phyloP scores from a whole-genome alignment of 139 green algal genomes.

The Nannochloris sp. region DNA sequence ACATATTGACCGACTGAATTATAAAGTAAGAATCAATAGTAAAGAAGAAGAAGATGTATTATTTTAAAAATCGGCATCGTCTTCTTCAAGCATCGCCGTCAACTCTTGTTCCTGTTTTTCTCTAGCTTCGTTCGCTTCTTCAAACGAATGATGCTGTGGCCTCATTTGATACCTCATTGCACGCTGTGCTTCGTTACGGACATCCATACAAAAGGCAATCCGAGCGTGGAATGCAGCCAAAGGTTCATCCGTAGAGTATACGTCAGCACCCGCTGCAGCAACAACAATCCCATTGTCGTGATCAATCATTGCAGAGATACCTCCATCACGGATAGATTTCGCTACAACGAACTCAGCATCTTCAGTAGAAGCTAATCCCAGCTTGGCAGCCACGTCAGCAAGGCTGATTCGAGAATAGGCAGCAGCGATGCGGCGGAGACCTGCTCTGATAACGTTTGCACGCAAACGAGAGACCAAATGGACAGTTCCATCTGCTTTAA shows the following conservation, averaged over 20 bases:
- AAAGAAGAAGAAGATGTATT: not conserved
- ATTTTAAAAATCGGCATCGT: slow-evolving; percentile 39
- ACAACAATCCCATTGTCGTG: slow-evolving; percentile 65
- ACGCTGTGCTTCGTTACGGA: slow-evolving; percentile 86
- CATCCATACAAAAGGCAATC: slow-evolving; percentile 94
- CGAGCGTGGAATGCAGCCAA: slow-evolving; percentile 86
- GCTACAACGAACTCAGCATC: slow-evolving; percentile 91
- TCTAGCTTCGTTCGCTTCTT: slow-evolving; percentile 50
- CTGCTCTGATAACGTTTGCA: slow-evolving; percentile 93
- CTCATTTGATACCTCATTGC: slow-evolving; percentile 37
- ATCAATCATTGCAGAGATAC: slow-evolving; percentile 85
- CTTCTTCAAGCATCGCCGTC: slow-evolving; percentile 64
- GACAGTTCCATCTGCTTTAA: slow-evolving; percentile 62
- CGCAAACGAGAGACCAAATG: slow-evolving; percentile 90
- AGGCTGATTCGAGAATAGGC: slow-evolving; percentile 94
- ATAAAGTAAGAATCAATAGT: not conserved
- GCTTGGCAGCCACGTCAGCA: slow-evolving; percentile 71
- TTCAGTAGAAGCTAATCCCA: slow-evolving; percentile 64
- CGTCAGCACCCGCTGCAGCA: slow-evolving; percentile 56
- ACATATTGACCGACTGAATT: not conserved
- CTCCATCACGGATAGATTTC: slow-evolving; percentile 88
- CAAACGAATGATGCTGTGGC: slow-evolving; percentile 26
- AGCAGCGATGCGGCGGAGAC: slow-evolving; percentile 84
- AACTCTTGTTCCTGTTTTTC: slow-evolving; percentile 78
- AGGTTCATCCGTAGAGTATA: slow-evolving; percentile 65